A percentile compares a stretch with the other conserved stretches of the same genome.
These are phyloP conservation scores for Pichia sporocuriosa DNA, from an alignment of 805 yeast genomes.

Conservation along the genomic window DNA sequence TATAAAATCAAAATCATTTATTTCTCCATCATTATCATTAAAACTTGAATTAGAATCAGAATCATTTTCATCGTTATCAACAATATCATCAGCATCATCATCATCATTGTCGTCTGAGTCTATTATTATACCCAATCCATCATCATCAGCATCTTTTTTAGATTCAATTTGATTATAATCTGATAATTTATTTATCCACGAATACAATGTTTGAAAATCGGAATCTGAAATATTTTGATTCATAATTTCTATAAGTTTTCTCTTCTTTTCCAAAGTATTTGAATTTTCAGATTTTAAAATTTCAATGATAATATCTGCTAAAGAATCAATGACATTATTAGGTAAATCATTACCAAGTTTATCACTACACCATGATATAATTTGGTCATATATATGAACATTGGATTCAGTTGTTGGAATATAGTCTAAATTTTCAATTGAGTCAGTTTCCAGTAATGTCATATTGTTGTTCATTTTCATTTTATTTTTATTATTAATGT, in stretches of 20 bases:
- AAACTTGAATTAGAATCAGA: conserved; percentile 27
- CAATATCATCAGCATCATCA: conserved; percentile 25
- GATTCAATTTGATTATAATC: conserved; percentile 35
- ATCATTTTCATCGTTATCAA: conserved; percentile 26
- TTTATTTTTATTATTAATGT: not conserved
- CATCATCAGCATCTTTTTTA: conserved; percentile 24
- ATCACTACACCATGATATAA: conserved; percentile 53
- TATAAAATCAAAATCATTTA: conserved; percentile 25
- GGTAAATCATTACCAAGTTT: conserved; percentile 66
- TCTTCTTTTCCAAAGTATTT: conserved; percentile 38
- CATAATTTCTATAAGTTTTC: conserved; percentile 46
- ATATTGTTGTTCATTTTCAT: not conserved
- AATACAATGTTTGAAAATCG: conserved; percentile 40
- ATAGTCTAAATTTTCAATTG: conserved; percentile 48
- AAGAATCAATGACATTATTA: conserved; percentile 63
- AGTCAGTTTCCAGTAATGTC: conserved; percentile 29
- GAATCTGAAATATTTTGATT: conserved; percentile 35
- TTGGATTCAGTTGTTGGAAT: conserved; percentile 55
- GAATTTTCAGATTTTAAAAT: conserved; percentile 41
- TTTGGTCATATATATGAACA: conserved; percentile 42
- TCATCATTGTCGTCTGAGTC: conserved; percentile 35
- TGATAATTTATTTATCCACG: conserved; percentile 40
- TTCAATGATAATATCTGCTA: conserved; percentile 60
- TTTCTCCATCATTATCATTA: conserved; percentile 22
- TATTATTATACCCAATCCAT: conserved; percentile 28